Percentiles rank a stretch among this genome's conserved stretches.
These are phyloP conservation scores for Gossypium bickii DNA, from an alignment of 345 rosid species.

Conservation along the genomic window DNA sequence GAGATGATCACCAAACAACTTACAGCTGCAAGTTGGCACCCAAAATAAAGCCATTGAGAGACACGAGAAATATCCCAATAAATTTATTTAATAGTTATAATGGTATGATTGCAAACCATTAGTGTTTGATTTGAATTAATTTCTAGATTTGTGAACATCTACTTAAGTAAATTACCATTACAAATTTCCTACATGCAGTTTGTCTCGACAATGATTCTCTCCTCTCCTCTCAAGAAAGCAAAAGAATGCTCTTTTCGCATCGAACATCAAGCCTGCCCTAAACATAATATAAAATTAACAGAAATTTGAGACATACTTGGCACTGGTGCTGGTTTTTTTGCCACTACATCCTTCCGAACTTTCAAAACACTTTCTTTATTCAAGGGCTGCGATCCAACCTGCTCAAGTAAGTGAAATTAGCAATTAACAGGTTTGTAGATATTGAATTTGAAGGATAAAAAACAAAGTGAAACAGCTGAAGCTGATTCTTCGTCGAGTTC, in stretches of 20 bases:
- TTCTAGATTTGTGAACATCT: neutral
- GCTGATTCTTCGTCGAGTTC: neutral
- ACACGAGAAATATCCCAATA: neutral
- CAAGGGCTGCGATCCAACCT: constrained; percentile 45
- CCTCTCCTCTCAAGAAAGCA: neutral
- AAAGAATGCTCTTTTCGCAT: neutral
- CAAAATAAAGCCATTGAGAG: neutral
- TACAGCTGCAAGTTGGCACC: neutral
- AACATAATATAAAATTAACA: neutral
- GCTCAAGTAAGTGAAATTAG: constrained; percentile 11
- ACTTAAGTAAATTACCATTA: neutral
- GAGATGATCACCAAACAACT: neutral
- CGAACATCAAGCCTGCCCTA: neutral
- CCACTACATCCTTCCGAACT: constrained; percentile 40
- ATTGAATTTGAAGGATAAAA: neutral
- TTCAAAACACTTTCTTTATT: constrained; percentile 41
- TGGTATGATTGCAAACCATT: neutral
- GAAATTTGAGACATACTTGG: constrained; percentile 38
- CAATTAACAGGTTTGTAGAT: neutral
- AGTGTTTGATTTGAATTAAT: neutral
- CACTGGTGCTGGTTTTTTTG: constrained; percentile 34
- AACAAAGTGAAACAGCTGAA: neutral
- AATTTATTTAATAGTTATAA: neutral
- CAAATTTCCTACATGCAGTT: neutral
- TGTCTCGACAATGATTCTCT: neutral